phyloP scores from a whole-genome alignment of 495 filamentous ascomycete species.

The Trichoderma reesei region DNA sequence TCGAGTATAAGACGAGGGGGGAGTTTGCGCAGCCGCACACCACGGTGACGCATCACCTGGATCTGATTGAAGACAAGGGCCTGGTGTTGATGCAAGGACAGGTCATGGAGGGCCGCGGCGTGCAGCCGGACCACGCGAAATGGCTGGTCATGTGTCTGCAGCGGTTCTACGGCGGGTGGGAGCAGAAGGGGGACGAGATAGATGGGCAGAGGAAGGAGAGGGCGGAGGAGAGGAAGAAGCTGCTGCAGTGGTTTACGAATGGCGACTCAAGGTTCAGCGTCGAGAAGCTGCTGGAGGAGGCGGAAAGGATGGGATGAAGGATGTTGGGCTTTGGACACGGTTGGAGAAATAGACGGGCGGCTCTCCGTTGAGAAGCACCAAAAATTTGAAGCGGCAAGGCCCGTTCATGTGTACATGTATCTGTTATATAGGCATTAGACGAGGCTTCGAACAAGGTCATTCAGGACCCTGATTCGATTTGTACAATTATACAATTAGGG shows the following conservation, averaged over 20 bases:
- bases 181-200: conserved; percentile 35
- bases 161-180: conserved; percentile 66
- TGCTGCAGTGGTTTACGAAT: conserved; percentile 71
- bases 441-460: background rate
- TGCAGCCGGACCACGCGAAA: conserved; percentile 67
- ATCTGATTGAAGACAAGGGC: conserved; percentile 60
- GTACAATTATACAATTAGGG: background rate
- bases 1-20: conserved; percentile 83
- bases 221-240: conserved; percentile 41
- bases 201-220: conserved; percentile 19
- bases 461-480: background rate
- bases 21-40: conserved; percentile 87
- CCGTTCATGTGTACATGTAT: background rate
- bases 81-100: conserved; percentile 76
- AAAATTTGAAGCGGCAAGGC: background rate
- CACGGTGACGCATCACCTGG: conserved; percentile 80
- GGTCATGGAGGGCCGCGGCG: conserved; percentile 66
- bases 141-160: conserved; percentile 93
- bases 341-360: background rate
- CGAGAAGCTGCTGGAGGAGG: conserved; percentile 75
- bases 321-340: background rate
- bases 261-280: conserved; percentile 73
- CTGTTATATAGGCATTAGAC: background rate
- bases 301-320: conserved; percentile 56
- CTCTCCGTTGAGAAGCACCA: background rate